Conservation (phyloP, 2,329 filamentous ascomycete genomes). For the Aspergillus sp. region DNA sequence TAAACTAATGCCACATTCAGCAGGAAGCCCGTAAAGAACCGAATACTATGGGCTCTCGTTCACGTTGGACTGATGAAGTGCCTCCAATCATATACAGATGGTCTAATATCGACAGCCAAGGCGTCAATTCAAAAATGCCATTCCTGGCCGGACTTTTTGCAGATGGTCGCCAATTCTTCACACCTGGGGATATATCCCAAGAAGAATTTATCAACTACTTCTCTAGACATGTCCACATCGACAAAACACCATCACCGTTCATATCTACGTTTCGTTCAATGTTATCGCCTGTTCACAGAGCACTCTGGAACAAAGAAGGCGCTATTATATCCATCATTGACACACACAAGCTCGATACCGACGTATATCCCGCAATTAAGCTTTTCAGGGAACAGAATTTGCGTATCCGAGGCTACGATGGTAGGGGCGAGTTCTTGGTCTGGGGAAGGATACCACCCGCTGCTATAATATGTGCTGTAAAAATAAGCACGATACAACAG, state of each 20-base stretch:
- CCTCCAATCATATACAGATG: slow-evolving; percentile 39
- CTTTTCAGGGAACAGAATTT: slow-evolving; percentile 24
- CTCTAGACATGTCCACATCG: slow-evolving; percentile 28
- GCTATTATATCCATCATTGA: slow-evolving; percentile 37
- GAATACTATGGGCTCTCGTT: neutral
- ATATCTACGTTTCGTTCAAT: slow-evolving; percentile 35
- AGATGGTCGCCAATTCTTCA: slow-evolving; percentile 7
- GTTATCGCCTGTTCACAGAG: slow-evolving; percentile 36
- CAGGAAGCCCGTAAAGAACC: neutral
- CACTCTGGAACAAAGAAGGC: slow-evolving; percentile 23
- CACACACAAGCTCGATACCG: slow-evolving; percentile 22
- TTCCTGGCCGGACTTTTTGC: slow-evolving; percentile 34
- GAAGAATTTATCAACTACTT: slow-evolving; percentile 26
- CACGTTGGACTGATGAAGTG: slow-evolving; percentile 4
- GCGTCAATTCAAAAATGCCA: slow-evolving; percentile 28
- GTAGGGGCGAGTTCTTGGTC: slow-evolving; percentile 36
- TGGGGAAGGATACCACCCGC: slow-evolving; percentile 33
- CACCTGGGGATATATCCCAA: slow-evolving; percentile 14
- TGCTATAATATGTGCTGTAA: slow-evolving; percentile 34
- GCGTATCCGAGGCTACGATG: slow-evolving; percentile 28
- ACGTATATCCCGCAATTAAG: slow-evolving; percentile 31
- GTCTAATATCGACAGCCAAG: slow-evolving; percentile 34
- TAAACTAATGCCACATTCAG: neutral
- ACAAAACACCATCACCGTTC: slow-evolving; percentile 30
- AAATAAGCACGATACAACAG: slow-evolving; percentile 24